Conservation (phyloP, 2,329 filamentous ascomycete species). For the Aspergillus sp. region DNA sequence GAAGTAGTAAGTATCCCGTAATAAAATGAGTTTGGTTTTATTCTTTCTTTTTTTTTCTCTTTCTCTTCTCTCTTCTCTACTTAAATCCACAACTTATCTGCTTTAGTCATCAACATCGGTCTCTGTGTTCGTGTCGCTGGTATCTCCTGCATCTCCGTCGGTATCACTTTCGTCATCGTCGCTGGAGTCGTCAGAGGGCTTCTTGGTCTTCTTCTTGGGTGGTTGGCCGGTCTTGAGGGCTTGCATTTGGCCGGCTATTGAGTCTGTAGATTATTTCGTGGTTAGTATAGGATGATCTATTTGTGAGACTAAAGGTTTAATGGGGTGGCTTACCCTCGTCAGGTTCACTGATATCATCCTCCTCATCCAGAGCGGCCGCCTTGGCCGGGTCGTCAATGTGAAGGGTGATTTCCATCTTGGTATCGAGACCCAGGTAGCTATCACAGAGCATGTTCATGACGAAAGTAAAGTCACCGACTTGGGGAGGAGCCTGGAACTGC, state of each 20-base stretch:
- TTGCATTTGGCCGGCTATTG: conserved; percentile 86
- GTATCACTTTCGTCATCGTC: conserved; percentile 65
- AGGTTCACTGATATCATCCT: conserved; percentile 96
- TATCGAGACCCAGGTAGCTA: conserved; percentile 92
- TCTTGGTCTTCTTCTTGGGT: conserved; percentile 61
- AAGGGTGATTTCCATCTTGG: conserved; percentile 85
- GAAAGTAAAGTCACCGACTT: conserved; percentile 90
- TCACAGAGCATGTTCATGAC: conserved; percentile 93
- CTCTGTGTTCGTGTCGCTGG: conserved; percentile 65
- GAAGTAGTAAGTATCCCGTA: too few species aligned
- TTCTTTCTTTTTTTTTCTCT: background rate
- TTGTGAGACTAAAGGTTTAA: conserved; percentile 3
- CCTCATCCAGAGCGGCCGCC: conserved; percentile 74
- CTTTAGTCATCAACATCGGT: conserved; percentile 72
- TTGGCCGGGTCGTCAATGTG: conserved; percentile 87
- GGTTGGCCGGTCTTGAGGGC: conserved; percentile 71
- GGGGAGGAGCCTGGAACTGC: conserved; percentile 91
- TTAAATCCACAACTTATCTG: background rate
- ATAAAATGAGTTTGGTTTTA: background rate
- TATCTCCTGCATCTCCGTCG: conserved; percentile 62
- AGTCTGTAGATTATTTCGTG: conserved; percentile 58
- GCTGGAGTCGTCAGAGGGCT: conserved; percentile 57
- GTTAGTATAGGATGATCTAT: conserved; percentile 12
- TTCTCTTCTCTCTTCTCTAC: conserved; percentile 3
- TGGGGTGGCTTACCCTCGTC: conserved; percentile 76